Evolutionary conservation across 2,329 filamentous ascomycete species (phyloP), one percentile per base, ranked within the genome.

Genomic region (Aspergillus latus): DNA sequence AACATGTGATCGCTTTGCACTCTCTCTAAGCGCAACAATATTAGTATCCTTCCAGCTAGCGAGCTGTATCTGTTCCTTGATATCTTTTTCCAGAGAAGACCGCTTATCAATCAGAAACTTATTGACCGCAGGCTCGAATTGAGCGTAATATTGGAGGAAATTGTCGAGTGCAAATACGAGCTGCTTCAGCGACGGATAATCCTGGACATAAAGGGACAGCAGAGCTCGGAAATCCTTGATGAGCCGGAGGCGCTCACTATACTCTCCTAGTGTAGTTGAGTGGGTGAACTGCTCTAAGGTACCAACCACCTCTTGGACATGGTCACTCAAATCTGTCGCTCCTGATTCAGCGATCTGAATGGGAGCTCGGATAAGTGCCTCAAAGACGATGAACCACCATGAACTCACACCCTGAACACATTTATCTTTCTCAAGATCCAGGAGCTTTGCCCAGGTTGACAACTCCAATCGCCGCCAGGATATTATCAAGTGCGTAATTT

Each of bases 1-100:
- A 66, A 88, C 85, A 69, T 99, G 94, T 21, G 92, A 97, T 58
- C 88, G 88, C 65, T 88, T 88, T 1, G 94, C 92, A 72, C 93
- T 97, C 68, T 97, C 92, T 62, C 88, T 85, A 13, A 99, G 78
- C 1, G 91, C 90, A 47, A 88, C 88, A 59, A 99, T 95, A 67
- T 97, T 99, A 21, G 90, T 96, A 65, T 99, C 94, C 72, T 96
- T 97, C 95, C 95, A 99, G 72, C 92, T 97, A 6, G 92, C 92
- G 65, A 99, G 79, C 51, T 96, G 85, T 13, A 99, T 83, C n/a
- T 97, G 87, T 64, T 97, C 90, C 70, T 89, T 93, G 82, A 97
- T 90, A 56, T 91, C 86, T 74, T 92, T 96, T 71, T 97, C 93
- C n/a, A 97, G 81, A 0, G 82, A 80, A 5, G 80, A 77, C 54